phyloP scores from a whole-genome alignment of 208 protist species.

The Wallacemonas collosoma region DNA sequence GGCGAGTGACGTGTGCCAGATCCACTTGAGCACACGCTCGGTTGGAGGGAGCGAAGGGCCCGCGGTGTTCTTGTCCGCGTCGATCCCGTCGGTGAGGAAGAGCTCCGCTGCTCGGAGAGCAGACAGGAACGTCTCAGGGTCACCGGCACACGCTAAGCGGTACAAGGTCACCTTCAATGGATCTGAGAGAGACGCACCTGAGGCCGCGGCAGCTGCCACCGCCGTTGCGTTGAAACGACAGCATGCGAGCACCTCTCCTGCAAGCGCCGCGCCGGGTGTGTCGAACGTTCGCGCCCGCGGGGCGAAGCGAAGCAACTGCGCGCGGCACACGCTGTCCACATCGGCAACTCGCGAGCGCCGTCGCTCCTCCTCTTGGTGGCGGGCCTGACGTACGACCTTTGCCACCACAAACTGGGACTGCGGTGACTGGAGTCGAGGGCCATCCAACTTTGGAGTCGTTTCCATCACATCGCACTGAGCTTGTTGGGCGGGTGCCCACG shows the following conservation, averaged over 20 bases:
- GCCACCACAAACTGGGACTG: no score
- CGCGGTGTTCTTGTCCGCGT: background rate
- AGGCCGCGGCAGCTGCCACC: background rate
- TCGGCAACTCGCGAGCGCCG: no score
- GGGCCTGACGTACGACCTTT: no score
- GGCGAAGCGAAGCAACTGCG: background rate
- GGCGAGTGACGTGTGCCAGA: conserved; percentile 1
- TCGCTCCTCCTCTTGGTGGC: no score
- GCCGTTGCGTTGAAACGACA: background rate
- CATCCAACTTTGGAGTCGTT: no score
- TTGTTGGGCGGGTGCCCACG: no score
- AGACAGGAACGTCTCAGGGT: background rate
- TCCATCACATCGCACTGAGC: no score
- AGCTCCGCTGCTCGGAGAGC: background rate
- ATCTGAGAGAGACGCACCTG: no score
- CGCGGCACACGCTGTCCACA: background rate
- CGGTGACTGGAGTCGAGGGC: no score
- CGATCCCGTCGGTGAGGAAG: background rate
- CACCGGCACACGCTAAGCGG: background rate
- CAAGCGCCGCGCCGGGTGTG: no score
- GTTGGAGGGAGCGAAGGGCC: background rate
- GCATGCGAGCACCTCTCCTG: background rate
- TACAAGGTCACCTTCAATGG: background rate
- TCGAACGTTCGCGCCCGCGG: background rate
- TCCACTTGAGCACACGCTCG: background rate